Base-by-base conservation (phyloP, 2,329 filamentous ascomycete genomes). In the Fonsecaea multimorphosa region DNA sequence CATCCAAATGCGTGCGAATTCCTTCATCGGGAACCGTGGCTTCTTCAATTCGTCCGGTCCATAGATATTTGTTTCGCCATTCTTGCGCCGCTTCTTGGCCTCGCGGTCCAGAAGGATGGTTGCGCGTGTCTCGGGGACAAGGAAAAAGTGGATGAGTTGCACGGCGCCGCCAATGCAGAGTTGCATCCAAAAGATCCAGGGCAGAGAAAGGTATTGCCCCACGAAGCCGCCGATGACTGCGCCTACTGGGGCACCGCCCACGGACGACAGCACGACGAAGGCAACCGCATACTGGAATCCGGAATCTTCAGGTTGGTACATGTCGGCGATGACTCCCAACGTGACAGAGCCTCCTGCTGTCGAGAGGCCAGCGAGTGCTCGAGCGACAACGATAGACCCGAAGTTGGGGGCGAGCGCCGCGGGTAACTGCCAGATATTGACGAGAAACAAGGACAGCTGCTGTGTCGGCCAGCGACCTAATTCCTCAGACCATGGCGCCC, bases 401-500 rank as follows among this genome's bases (percentile, higher is more conserved):
- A 91, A 92, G 73, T 92, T 92, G 1, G 87, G 87, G 0, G 90
- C 90, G 56, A 92, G 77, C 0, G 85, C 90, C 36, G 91, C 89
- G 1, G 88, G 88, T 0, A 92, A 76, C 70, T 91, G 89, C 84
- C 86, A 94, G 58, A 93, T 78, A 73, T 94, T 94, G 74, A 93
- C 90, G 16, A 95, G 80, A 66, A 90, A 83, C 63, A 94, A 79
- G 46, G 87, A 91, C 34, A 86, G 78, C 80, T 93, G 91, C 66
- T 94, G 83, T 56, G 93, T 84, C 1, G 89, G 89, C 83, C 87
- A 90, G 51, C 91, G 85, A 4, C 91, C 91, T 58, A 93, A 83
- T 73, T 95, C 91, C 75, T 95, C 91, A 27, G 87, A 91, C 89
- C 91, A 95, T 0, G 91, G 91, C 0, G 91, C 91, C 91, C 91